phyloP scores from a whole-genome alignment of 2,329 filamentous ascomycete species.

The Fusarium sp. region DNA sequence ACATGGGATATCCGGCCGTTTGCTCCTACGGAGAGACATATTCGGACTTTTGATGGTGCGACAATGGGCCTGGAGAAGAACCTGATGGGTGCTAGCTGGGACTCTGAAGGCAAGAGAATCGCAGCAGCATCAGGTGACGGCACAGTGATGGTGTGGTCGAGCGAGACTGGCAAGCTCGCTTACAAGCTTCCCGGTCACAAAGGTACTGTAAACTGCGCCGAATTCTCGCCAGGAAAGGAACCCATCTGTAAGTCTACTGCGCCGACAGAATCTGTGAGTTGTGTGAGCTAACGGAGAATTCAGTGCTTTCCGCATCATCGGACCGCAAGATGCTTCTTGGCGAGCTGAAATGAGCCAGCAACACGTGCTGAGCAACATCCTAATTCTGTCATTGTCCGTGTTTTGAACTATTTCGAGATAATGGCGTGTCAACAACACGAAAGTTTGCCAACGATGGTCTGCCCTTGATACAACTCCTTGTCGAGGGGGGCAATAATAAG shows the following conservation, averaged over 20 bases:
- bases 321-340: constrained; percentile 87
- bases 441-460: background rate
- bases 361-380: constrained; percentile 54
- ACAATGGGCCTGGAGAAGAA: constrained; percentile 91
- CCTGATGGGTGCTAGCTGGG: constrained; percentile 90
- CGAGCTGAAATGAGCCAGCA: constrained; percentile 70
- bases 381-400: constrained; percentile 17
- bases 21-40: constrained; percentile 85
- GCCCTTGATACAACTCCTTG: constrained; percentile 2
- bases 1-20: constrained; percentile 98
- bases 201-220: constrained; percentile 93
- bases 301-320: constrained; percentile 91
- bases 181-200: constrained; percentile 97
- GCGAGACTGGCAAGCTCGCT: constrained; percentile 85
- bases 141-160: constrained; percentile 92
- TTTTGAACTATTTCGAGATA: constrained; percentile 7
- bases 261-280: background rate
- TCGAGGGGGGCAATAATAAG: background rate
- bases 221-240: constrained; percentile 87
- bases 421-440: constrained; percentile 1
- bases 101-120: constrained; percentile 85
- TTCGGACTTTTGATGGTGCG: constrained; percentile 93
- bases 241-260: constrained; percentile 79
- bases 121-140: constrained; percentile 91
- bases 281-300: constrained; percentile 52